These are phyloP conservation scores for Camellia oleifera DNA, from an alignment of 179 eudicot genomes.

Conservation along the genomic window DNA sequence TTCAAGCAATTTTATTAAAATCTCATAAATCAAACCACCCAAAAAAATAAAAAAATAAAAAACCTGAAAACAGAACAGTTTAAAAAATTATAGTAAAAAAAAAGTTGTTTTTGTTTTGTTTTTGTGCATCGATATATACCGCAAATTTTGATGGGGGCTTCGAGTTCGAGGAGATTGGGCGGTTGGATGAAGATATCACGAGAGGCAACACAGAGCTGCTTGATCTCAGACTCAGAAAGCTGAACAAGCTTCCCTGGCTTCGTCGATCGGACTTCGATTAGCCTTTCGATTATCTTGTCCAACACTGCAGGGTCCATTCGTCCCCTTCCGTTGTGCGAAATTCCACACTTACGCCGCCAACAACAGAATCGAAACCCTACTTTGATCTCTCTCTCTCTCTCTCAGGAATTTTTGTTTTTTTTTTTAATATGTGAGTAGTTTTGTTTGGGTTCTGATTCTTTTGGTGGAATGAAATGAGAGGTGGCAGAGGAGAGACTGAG, in stretches of 20 bases:
- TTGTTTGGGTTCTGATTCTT: neutral
- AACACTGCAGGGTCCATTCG: conserved; percentile 55
- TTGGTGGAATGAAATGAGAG: neutral
- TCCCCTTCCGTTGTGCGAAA: neutral
- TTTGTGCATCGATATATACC: conserved; percentile 27
- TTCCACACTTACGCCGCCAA: neutral
- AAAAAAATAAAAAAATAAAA: neutral
- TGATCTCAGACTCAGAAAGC: conserved; percentile 81
- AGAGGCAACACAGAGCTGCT: conserved; percentile 71
- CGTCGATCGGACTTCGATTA: conserved; percentile 64
- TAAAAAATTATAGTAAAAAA: neutral
- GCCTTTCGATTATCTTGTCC: conserved; percentile 77
- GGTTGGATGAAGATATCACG: conserved; percentile 70
- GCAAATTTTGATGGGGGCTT: conserved; percentile 89
- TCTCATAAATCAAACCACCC: too few relatives aligned
- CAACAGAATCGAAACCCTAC: conserved; percentile 12
- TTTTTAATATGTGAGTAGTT: too few relatives aligned
- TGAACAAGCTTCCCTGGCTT: conserved; percentile 86
- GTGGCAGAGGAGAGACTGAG: neutral
- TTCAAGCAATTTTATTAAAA: too few relatives aligned
- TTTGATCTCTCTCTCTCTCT: neutral
- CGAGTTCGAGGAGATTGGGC: conserved; percentile 90
- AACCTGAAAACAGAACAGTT: neutral
- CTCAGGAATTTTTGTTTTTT: too few relatives aligned
- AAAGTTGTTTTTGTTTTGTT: neutral